Conservation (phyloP, 2,329 filamentous ascomycete species). For the Penicillium sp. region DNA sequence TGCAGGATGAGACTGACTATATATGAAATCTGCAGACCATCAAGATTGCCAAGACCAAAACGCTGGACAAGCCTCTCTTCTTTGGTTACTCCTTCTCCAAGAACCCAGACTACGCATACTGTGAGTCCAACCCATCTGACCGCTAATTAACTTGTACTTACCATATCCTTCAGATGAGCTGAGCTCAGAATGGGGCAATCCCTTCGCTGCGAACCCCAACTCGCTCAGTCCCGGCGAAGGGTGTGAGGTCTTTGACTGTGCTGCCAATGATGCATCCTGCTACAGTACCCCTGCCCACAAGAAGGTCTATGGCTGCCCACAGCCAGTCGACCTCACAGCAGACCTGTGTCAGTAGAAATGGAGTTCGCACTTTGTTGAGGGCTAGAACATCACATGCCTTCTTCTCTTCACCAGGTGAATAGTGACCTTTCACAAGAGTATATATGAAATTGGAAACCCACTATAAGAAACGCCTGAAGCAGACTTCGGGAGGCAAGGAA, state of each 20-base stretch:
- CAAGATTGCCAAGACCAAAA: conserved; percentile 31
- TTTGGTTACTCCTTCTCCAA: conserved; percentile 30
- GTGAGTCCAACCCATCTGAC: conserved; percentile 17
- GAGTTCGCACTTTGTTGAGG: too few relatives aligned
- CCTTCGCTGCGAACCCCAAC: conserved; percentile 25
- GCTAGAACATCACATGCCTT: too few relatives aligned
- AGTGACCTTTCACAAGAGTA: too few relatives aligned
- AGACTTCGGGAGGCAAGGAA: too few relatives aligned
- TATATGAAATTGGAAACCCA: too few relatives aligned
- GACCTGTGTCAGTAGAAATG: conserved; percentile 20
- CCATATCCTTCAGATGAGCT: conserved; percentile 19
- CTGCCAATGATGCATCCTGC: conserved; percentile 25
- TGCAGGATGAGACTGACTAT: conserved; percentile 14
- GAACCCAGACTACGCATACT: conserved; percentile 27
- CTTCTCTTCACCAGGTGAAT: too few relatives aligned
- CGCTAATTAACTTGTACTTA: conserved; percentile 11
- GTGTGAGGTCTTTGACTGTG: conserved; percentile 27
- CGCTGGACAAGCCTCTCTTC: conserved; percentile 28
- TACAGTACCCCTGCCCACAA: conserved; percentile 28
- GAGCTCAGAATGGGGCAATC: conserved; percentile 29
- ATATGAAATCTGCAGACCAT: conserved; percentile 20
- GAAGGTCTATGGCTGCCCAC: conserved; percentile 29
- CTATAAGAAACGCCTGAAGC: too few relatives aligned
- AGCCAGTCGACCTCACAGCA: conserved; percentile 24
- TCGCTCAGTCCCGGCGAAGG: conserved; percentile 28